Evolutionary conservation across 2,329 filamentous ascomycete genomes (phyloP).

Genomic region (Botrytis tulipae): DNA sequence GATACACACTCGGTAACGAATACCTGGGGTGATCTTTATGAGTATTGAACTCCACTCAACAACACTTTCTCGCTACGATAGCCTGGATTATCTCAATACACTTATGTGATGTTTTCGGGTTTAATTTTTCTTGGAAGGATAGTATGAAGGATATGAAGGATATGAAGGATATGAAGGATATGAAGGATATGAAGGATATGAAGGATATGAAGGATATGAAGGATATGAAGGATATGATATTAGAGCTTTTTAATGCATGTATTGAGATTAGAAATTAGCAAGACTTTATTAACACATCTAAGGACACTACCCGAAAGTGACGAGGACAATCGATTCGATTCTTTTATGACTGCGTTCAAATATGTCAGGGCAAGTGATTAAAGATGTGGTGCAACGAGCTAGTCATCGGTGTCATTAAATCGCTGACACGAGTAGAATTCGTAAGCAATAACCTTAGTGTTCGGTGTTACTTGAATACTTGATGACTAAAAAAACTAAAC

Average conservation of each 20-base stretch:
- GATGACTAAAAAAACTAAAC: neutral
- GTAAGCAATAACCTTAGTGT: neutral
- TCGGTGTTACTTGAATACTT: rapidly evolving
- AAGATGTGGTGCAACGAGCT: neutral
- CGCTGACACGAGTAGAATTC: neutral
- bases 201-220: neutral
- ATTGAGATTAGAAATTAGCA: neutral
- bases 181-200: neutral
- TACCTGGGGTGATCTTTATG: neutral
- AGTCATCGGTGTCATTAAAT: neutral
- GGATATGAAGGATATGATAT: neutral
- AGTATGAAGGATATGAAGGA: neutral
- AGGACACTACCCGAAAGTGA: too few relatives aligned
- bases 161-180: neutral
- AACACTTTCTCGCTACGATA: neutral
- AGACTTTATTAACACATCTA: neutral
- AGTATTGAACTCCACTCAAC: neutral
- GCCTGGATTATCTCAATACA: neutral
- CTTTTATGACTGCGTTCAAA: neutral
- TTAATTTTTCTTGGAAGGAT: neutral
- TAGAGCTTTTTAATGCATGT: neutral
- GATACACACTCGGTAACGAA: neutral
- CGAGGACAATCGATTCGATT: too few relatives aligned
- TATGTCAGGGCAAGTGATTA: neutral
- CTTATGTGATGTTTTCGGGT: neutral